Evolutionary conservation across 176 grass and related monocot genomes (phyloP).

Genomic region (Cymbopogon citratus): DNA sequence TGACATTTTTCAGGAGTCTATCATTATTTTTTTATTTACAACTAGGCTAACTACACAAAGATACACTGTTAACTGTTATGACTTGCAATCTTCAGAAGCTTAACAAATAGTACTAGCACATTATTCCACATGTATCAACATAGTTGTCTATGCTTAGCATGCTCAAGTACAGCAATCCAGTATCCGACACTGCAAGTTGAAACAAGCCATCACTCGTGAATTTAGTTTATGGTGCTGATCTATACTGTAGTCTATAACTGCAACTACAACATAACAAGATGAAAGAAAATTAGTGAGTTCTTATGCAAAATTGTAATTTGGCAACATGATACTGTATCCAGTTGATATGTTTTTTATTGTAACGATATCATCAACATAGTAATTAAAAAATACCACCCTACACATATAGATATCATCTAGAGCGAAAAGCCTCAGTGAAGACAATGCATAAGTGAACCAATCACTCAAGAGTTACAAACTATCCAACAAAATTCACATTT

Average conservation of each 20-base stretch:
- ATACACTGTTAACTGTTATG: background rate
- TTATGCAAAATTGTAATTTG: background rate
- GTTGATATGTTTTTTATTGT: background rate
- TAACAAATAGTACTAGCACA: background rate
- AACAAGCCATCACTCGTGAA: background rate
- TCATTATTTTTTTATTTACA: slow-evolving; percentile 10
- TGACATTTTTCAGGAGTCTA: background rate
- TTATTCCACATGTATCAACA: background rate
- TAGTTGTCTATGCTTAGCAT: background rate
- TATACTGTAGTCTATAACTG: background rate
- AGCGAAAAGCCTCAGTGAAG: background rate
- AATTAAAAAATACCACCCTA: background rate
- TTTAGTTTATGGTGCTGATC: background rate
- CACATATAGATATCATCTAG: background rate
- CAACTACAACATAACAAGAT: background rate
- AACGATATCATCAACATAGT: background rate
- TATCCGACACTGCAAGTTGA: slow-evolving; percentile 1
- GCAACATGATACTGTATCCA: background rate
- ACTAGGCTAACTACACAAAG: background rate
- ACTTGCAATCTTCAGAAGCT: background rate
- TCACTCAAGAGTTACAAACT: background rate
- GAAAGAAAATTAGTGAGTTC: background rate
- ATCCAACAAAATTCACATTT: background rate
- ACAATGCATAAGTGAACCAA: background rate
- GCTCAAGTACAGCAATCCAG: background rate